Evolutionary conservation across 257 asterid genomes (phyloP), one percentile per base, ranked within the genome.

Genomic region (Jacaranda copaia): DNA sequence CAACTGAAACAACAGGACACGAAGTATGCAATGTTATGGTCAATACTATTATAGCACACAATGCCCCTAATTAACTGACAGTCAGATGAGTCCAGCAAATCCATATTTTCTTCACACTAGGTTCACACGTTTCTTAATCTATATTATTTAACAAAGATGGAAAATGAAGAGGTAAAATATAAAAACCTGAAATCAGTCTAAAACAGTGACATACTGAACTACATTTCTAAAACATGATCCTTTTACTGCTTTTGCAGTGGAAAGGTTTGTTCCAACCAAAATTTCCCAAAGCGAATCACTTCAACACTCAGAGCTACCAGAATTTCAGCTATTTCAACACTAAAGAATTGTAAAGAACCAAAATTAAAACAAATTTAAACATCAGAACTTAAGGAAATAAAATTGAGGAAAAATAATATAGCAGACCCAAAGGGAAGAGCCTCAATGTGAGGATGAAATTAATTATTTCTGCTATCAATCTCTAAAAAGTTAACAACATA

Each of bases 1-100:
- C 43, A 63, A 46, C 71, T 63, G 68, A 51, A 77, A 68, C n/a
- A 72, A 51, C 38, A 53, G 46, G 55, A 43, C 15, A 62, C 9
- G 20, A 58, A 51, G 11, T 19, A 46, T 56, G 35, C 45, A 51
- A n/a, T 61, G 6, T 61, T 53, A 25, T 6, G 16, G 40, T 48
- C 42, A 45, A 68, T 25, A 25, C 2, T 5, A 52, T 55, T 7
- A 55, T 15, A 43, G 69, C 74, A 62, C 38, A 20, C 36, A 57
- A 3, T 14, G 2, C 1, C 1, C 74, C 57, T 38, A 62, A 78
- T 6, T 61, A 71, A 40, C 71, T 0, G 10, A 6, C 64, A 62
- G 48, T 51, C 52, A 39, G 39, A 43, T 16, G 56, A 64, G 51
- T 55, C 36, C 48, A 59, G 10, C 45, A 58, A 70, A 48, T 72